Conservation (phyloP, 768 basidiomycete genomes). For the Kwoniella sp. region DNA sequence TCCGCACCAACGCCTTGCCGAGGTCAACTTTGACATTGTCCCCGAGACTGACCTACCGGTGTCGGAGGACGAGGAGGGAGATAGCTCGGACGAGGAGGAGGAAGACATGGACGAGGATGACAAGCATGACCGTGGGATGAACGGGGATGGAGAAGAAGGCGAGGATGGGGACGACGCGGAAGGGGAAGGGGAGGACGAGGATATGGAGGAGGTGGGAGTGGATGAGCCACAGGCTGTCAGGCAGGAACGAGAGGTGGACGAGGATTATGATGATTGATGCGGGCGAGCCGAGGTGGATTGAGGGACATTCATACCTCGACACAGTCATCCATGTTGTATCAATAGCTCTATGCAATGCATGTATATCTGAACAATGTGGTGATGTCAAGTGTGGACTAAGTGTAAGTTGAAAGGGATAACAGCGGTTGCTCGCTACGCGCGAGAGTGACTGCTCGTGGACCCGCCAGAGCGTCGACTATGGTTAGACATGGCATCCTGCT, state of each 20-base stretch:
- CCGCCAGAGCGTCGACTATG: slow-evolving; percentile 29
- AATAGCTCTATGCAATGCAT: slow-evolving; percentile 16
- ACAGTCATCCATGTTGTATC: slow-evolving; percentile 17
- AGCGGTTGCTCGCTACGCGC: too few relatives aligned
- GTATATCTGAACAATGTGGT: slow-evolving; percentile 1
- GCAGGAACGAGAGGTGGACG: slow-evolving; percentile 41
- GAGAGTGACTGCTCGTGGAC: background rate
- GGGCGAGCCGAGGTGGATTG: too few relatives aligned
- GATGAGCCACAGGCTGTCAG: slow-evolving; percentile 7
- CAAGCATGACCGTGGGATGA: slow-evolving; percentile 17
- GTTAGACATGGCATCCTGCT: slow-evolving; percentile 65
- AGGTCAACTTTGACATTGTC: slow-evolving; percentile 51
- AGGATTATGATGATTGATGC: slow-evolving; percentile 41
- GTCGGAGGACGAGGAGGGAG: slow-evolving; percentile 6
- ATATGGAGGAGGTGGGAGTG: slow-evolving; percentile 42
- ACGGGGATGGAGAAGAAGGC: slow-evolving; percentile 2
- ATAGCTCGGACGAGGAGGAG: slow-evolving; percentile 9
- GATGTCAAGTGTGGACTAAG: background rate
- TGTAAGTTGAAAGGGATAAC: background rate
- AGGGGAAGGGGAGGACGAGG: slow-evolving; percentile 34
- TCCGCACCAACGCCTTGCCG: slow-evolving; percentile 49
- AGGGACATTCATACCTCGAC: too few relatives aligned
- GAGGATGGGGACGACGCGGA: slow-evolving; percentile 24
- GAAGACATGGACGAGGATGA: slow-evolving; percentile 21
- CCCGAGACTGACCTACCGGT: slow-evolving; percentile 33